phyloP scores from a whole-genome alignment of 768 basidiomycete species.

The Tricholoma furcatifolium region DNA sequence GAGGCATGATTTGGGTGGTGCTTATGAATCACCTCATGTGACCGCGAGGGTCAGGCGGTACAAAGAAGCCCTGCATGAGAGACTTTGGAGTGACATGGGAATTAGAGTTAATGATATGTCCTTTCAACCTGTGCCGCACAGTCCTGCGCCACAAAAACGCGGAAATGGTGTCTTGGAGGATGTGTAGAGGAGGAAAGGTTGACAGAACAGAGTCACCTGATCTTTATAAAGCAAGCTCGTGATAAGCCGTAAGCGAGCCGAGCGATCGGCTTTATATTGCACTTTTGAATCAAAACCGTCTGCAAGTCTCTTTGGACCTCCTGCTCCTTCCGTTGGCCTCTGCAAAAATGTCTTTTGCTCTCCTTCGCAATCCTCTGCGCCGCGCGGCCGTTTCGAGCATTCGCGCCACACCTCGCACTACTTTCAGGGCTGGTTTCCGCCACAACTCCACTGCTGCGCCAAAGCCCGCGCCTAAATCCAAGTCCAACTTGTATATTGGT shows the following conservation, averaged over 20 bases:
- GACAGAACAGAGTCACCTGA: not conserved
- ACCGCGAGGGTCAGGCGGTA: too few species aligned
- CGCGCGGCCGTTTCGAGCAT: conserved; percentile 37
- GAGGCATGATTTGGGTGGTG: too few species aligned
- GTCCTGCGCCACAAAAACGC: conserved; percentile 6
- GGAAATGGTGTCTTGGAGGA: not conserved
- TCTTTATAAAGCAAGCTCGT: conserved; percentile 15
- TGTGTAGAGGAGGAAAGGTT: not conserved
- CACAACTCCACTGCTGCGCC: conserved; percentile 56
- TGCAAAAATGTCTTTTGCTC: conserved; percentile 54
- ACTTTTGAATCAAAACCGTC: conserved; percentile 15
- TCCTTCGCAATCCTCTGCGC: conserved; percentile 51
- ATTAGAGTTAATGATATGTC: too few species aligned
- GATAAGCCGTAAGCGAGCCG: conserved; percentile 14
- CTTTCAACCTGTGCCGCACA: too few species aligned
- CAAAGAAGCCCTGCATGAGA: not conserved
- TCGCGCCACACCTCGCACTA: conserved; percentile 22
- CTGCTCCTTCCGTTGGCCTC: not conserved
- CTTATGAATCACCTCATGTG: too few species aligned
- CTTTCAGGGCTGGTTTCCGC: conserved; percentile 48
- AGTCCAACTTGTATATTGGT: conserved; percentile 56
- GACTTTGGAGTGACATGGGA: not conserved
- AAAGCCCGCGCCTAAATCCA: conserved; percentile 49
- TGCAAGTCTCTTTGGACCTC: conserved; percentile 1
- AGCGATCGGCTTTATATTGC: conserved; percentile 5